These are phyloP conservation scores for Luzula sylvatica DNA, from an alignment of 176 grass and related monocot species.

Conservation along the genomic window DNA sequence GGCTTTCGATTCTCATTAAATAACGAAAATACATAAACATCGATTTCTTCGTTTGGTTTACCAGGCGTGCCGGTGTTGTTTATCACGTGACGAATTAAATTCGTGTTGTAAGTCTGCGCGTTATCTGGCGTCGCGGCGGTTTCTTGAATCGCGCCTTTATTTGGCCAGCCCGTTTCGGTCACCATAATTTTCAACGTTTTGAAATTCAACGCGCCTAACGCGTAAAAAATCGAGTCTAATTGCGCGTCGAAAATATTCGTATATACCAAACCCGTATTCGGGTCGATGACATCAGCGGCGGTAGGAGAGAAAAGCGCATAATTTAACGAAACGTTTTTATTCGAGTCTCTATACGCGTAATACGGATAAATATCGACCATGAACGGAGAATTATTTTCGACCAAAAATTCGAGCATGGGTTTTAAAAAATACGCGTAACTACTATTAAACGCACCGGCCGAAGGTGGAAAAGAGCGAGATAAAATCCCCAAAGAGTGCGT, in stretches of 20 bases:
- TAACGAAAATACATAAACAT: conserved; percentile 90
- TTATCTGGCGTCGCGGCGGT: conserved; percentile 69
- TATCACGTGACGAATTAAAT: conserved; percentile 67
- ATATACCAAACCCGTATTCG: conserved; percentile 86
- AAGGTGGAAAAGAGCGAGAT: conserved; percentile 84
- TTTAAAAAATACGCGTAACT: conserved; percentile 83
- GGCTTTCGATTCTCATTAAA: conserved; percentile 98
- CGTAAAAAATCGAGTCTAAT: conserved; percentile 81
- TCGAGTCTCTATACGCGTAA: conserved; percentile 81
- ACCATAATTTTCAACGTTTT: conserved; percentile 91
- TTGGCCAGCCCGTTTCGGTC: conserved; percentile 83
- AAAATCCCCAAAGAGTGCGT: conserved; percentile 86
- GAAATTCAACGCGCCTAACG: conserved; percentile 82
- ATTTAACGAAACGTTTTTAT: conserved; percentile 67
- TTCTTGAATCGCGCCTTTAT: conserved; percentile 66
- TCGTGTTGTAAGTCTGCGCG: conserved; percentile 93
- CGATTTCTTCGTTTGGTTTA: conserved; percentile 76
- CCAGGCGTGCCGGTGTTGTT: conserved; percentile 87
- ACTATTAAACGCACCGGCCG: conserved; percentile 82
- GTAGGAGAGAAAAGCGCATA: conserved; percentile 63
- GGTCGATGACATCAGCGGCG: conserved; percentile 59
- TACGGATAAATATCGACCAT: conserved; percentile 98
- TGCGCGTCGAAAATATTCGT: conserved; percentile 94
- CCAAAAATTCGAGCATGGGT: conserved; percentile 89
- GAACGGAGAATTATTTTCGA: conserved; percentile 84